These are phyloP conservation scores for Myxozyma lipomycoides DNA, from an alignment of 805 yeast species.

Conservation along the genomic window DNA sequence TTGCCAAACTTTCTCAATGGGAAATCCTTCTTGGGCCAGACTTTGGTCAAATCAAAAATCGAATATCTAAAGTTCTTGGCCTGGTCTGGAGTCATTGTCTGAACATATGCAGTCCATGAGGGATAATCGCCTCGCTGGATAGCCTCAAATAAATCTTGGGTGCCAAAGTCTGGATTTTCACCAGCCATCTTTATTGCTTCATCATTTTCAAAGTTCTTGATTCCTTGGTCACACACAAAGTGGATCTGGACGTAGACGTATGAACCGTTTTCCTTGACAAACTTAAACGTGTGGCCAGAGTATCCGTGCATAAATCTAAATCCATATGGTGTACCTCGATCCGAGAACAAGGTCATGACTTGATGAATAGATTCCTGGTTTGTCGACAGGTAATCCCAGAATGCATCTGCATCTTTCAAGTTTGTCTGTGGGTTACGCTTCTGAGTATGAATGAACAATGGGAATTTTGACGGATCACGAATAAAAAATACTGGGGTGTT, in stretches of 20 bases:
- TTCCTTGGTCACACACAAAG: constrained; percentile 49
- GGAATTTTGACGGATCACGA: constrained; percentile 62
- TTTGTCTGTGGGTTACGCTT: constrained; percentile 65
- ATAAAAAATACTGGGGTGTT: constrained; percentile 67
- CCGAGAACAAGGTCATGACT: constrained; percentile 53
- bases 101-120: constrained; percentile 52
- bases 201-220: constrained; percentile 43
- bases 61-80: constrained; percentile 49
- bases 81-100: constrained; percentile 56
- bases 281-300: constrained; percentile 63
- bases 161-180: constrained; percentile 50
- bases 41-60: constrained; percentile 53
- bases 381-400: constrained; percentile 56
- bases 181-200: constrained; percentile 49
- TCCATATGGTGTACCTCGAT: constrained; percentile 55
- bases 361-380: constrained; percentile 59
- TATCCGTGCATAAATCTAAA: constrained; percentile 58
- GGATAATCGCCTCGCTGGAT: constrained; percentile 51
- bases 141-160: constrained; percentile 44
- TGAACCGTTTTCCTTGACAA: constrained; percentile 49
- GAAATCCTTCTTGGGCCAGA: constrained; percentile 55
- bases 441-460: constrained; percentile 63
- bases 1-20: constrained; percentile 56
- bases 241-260: constrained; percentile 57
- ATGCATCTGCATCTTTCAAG: constrained; percentile 51